A percentile compares a stretch with the other conserved stretches of the same genome.
Evolutionary conservation across 768 basidiomycete genomes (phyloP).

Genomic region (Lentinula edodes): DNA sequence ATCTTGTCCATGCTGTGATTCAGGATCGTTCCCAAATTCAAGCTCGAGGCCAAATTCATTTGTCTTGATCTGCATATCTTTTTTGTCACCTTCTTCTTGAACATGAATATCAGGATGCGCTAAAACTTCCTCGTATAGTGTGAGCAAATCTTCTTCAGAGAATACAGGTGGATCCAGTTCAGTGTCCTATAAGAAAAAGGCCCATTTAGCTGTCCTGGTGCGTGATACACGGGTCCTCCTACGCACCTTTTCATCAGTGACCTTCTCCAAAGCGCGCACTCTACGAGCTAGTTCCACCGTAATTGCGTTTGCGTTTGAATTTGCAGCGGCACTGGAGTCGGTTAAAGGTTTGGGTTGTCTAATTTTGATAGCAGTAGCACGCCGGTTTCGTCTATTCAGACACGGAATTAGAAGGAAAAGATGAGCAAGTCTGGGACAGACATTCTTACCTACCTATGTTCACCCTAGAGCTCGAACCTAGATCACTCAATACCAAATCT

Average conservation of each 20-base stretch:
- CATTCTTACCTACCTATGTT: no score
- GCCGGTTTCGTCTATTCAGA: no score
- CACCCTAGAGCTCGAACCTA: no score
- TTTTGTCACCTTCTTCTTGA: slow-evolving; percentile 1
- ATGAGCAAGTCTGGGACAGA: no score
- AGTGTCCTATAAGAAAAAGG: slow-evolving; percentile 18
- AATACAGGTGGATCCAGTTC: slow-evolving; percentile 28
- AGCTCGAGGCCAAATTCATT: no score
- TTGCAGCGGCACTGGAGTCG: slow-evolving; percentile 10
- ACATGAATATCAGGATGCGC: slow-evolving; percentile 16
- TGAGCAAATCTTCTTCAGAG: slow-evolving; percentile 35
- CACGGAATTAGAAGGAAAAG: no score
- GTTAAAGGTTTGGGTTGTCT: neutral
- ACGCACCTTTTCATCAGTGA: slow-evolving; percentile 28
- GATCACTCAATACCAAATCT: no score
- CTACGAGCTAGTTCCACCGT: slow-evolving; percentile 27
- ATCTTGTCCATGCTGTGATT: slow-evolving; percentile 26
- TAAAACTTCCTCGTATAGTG: slow-evolving; percentile 40
- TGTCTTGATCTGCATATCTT: no score
- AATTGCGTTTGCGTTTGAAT: slow-evolving; percentile 9
- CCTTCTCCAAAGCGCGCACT: slow-evolving; percentile 31
- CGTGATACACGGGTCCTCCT: neutral
- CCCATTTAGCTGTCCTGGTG: no score
- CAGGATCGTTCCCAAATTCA: slow-evolving; percentile 8
- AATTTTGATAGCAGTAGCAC: neutral